phyloP scores from a whole-genome alignment of 805 yeast species.

The Starmerella potacharoeniae region DNA sequence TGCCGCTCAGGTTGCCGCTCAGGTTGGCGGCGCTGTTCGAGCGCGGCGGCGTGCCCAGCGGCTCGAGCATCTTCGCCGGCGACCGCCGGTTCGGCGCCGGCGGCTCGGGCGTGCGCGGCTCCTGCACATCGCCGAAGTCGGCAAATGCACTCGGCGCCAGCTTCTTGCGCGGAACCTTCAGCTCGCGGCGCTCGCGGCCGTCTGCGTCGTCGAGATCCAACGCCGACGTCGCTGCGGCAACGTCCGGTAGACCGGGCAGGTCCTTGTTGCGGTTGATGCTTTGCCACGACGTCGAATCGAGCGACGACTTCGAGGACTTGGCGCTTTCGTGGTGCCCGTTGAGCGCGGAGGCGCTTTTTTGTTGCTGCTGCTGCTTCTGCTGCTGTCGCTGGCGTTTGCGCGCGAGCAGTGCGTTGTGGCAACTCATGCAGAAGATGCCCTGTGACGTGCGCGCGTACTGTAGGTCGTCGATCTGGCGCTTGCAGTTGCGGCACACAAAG shows the following conservation, averaged over 20 bases:
- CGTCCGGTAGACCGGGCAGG: not conserved
- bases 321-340: not conserved
- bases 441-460: conserved; percentile 87
- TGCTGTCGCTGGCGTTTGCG: conserved; percentile 54
- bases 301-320: not conserved
- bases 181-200: not conserved
- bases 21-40: not conserved
- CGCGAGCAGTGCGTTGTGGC: conserved; percentile 74
- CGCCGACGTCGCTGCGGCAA: not conserved
- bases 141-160: conserved; percentile 15
- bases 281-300: not conserved
- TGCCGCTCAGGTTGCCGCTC: not conserved
- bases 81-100: not conserved
- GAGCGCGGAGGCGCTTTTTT: not conserved
- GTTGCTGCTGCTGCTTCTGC: conserved; percentile 30
- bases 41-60: conserved; percentile 3
- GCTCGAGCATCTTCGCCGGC: not conserved
- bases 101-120: not conserved
- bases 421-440: conserved; percentile 84
- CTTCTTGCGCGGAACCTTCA: conserved; percentile 16
- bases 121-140: not conserved
- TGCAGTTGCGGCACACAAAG: conserved; percentile 82
- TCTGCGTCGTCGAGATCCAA: not conserved
- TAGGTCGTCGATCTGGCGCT: conserved; percentile 71
- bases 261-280: not conserved